Evolutionary conservation across 768 basidiomycete genomes (phyloP), one percentile per base, ranked within the genome.

Genomic region (Agaricus sinodeliciosus): DNA sequence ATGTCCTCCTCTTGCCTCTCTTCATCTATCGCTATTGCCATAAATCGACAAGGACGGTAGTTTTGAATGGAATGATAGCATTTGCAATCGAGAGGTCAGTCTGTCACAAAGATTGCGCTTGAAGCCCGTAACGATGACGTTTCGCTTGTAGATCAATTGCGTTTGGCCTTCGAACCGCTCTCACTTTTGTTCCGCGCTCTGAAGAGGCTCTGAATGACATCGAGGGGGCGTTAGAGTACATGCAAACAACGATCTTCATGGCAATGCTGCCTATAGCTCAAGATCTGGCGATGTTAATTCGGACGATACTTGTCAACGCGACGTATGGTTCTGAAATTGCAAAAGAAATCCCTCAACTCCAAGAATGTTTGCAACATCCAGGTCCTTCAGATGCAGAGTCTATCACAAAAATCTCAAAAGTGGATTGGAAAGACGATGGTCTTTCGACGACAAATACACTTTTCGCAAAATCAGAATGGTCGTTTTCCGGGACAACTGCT

Each of bases 251-350:
- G 1, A 57, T 62, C 1, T 62, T 56, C 22, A 56, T 65, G 55
- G 64, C 64, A 4, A 66, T 63, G 45, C 52, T 69, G 16, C 49
- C 54, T 12, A 57, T 48, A 28, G 16, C 46, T 9, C 53, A 54
- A 18, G 53, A 54, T 19, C 27, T 54, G 12, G 36, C 53, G 11
- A 43, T 40, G 53, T 15, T 54, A 8, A 31, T 48, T 27, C 53
- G 53, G 9, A 48, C 53, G 13, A n/a, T 54, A 13, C 53, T 69
- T 7, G 66, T 70, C 19, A 66, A 67, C 44, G 59, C 65, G 9
- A 69, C 63, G 16, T 53, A 61, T 49, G 48, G 53, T 19, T 53
- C 27, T 40, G 43, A 55, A 25, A 43, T 35, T 9, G 50, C 35
- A 22, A 51, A 51, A 25, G 50, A 51, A 19, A 51, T 51, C 18